A percentile compares a stretch with the other conserved stretches of the same genome.
phyloP scores from a whole-genome alignment of 2,329 filamentous ascomycete genomes.

The Capronia coronata region DNA sequence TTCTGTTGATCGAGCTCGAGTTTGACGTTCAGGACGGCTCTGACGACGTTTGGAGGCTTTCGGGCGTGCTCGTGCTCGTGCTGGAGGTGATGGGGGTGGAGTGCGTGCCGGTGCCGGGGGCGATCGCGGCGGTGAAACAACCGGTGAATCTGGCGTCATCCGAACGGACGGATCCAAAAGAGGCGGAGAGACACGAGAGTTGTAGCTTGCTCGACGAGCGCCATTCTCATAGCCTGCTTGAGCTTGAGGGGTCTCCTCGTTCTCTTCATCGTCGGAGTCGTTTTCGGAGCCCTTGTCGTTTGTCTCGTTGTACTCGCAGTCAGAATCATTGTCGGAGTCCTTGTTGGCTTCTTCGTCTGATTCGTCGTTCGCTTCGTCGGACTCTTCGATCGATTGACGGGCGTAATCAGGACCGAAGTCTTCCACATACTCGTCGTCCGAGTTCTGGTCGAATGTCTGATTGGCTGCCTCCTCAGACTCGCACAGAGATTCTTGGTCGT shows the following conservation, averaged over 20 bases:
- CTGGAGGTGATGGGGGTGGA: background rate
- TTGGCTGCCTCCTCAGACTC: background rate
- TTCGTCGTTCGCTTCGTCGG: too few species aligned
- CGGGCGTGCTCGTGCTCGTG: too few species aligned
- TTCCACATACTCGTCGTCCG: too few species aligned
- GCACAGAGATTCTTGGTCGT: background rate
- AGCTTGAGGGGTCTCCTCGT: constrained; percentile 8
- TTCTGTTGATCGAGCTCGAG: background rate
- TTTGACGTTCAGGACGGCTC: background rate
- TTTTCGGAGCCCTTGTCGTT: background rate
- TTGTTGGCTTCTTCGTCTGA: background rate
- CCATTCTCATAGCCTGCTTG: constrained; percentile 4
- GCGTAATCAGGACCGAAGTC: too few species aligned
- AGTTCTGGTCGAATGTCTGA: background rate
- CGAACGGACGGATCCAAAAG: background rate
- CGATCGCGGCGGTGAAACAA: background rate
- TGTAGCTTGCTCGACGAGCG: too few species aligned
- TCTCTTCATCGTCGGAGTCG: background rate
- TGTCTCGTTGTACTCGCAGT: background rate
- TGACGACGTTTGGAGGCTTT: background rate
- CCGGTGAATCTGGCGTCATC: background rate
- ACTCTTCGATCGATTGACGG: too few species aligned
- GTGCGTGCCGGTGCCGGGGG: background rate
- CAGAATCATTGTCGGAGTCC: background rate
- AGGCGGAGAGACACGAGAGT: too few species aligned